Evolutionary conservation across 352 stramenopile species (phyloP).

Genomic region (Thalassiosira livingstoniorum): DNA sequence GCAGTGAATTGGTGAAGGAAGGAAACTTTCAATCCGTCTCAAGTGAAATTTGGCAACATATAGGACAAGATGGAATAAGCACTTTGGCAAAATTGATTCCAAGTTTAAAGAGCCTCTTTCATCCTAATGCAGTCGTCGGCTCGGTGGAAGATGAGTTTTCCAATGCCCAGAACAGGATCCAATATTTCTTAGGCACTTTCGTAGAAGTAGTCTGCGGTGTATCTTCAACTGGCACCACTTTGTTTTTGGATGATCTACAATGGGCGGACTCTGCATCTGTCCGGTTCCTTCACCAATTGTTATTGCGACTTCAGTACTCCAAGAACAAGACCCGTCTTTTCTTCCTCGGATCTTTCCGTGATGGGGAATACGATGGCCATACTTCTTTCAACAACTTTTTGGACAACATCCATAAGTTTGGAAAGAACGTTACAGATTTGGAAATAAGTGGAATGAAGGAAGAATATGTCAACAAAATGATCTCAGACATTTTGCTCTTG

Average conservation of each 20-base stretch:
- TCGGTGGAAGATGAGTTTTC: neutral
- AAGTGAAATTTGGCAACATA: neutral
- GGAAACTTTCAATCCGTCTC: neutral
- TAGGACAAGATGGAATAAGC: neutral
- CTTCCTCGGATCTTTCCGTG: constrained; percentile 14
- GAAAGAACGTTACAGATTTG: neutral
- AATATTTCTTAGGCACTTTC: constrained; percentile 31
- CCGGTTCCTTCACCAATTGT: neutral
- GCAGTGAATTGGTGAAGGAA: neutral
- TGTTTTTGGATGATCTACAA: constrained; percentile 17
- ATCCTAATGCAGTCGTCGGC: neutral
- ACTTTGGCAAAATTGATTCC: constrained; percentile 5
- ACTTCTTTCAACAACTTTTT: neutral
- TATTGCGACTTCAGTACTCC: neutral
- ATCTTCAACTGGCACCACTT: neutral
- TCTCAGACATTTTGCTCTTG: constrained; percentile 16
- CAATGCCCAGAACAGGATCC: constrained; percentile 26
- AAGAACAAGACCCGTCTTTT: neutral
- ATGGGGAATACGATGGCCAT: neutral
- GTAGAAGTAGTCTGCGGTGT: constrained; percentile 4
- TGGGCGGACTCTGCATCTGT: constrained; percentile 27
- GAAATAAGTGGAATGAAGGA: neutral
- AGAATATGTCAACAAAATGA: constrained; percentile 8
- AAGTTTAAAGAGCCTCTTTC: constrained; percentile 20
- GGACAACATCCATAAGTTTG: neutral